Percentiles rank a stretch among this genome's conserved stretches.
These are phyloP conservation scores for Tetrahymena thermophila DNA, from an alignment of 73 alveolate species.

Conservation along the genomic window DNA sequence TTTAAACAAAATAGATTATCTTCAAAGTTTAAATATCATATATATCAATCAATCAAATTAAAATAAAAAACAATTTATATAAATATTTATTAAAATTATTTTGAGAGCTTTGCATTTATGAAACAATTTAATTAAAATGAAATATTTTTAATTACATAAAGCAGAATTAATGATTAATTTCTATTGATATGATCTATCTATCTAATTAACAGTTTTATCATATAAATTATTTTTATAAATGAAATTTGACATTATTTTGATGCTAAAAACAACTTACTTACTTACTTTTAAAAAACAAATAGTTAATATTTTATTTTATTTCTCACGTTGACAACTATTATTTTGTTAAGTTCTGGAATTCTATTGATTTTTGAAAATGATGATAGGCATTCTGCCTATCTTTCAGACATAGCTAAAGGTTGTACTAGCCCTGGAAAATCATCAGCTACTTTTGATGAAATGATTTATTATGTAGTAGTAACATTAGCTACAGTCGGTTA, in stretches of 20 bases:
- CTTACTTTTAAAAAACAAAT: background rate
- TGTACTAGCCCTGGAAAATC: conserved; percentile 11
- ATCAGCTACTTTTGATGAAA: conserved; percentile 57
- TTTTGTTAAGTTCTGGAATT: conserved; percentile 58
- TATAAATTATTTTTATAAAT: too few species aligned
- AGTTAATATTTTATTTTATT: conserved; percentile 12
- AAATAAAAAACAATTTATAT: too few species aligned
- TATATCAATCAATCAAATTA: too few species aligned
- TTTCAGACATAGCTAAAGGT: background rate
- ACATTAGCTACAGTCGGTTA: conserved; percentile 94
- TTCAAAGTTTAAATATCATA: too few species aligned
- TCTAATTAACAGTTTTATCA: too few species aligned
- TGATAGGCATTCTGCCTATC: conserved; percentile 13
- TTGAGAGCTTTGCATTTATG: too few species aligned
- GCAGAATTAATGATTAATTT: too few species aligned
- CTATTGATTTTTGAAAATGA: conserved; percentile 61
- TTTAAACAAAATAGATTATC: too few species aligned
- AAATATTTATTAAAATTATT: too few species aligned
- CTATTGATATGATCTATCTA: too few species aligned
- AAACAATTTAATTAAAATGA: too few species aligned
- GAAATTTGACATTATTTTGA: background rate
- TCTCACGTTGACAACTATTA: conserved; percentile 18
- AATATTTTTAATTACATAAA: too few species aligned
- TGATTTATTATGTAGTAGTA: conserved; percentile 78
- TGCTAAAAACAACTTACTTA: background rate